Evolutionary conservation across 805 yeast genomes (phyloP), one percentile per base, ranked within the genome.

Genomic region (Pichia cephalocereana): DNA sequence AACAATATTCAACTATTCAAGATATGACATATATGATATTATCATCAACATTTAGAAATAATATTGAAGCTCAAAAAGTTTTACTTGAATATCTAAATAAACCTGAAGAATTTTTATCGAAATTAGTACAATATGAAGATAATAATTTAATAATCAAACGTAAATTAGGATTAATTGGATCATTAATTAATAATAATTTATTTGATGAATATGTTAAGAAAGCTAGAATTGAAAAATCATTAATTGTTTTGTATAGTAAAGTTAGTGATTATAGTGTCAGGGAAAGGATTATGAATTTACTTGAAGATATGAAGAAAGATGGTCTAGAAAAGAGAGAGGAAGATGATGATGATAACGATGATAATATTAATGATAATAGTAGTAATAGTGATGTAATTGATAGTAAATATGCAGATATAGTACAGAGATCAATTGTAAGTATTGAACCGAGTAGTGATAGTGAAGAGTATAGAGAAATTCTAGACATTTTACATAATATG

Each of bases 21-120:
- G 93, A 87, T 49, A 56, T 75, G 41, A 62, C 80, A 1, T 74
- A 79, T 14, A 70, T 88, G 51, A 69, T 83, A 30, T 68, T 89
- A 49, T 82, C 85, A 0, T 72, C 86, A 6, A 65, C 90, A 6
- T 63, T 88, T 41, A 72, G 96, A 56, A 88, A 88, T 61, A 89
- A 89, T 59, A 80, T 79, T 2, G 76, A 54, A 4, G 65, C 67
- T 0, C 60, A 58, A 41, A 40, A 48, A 8, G 44, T 41, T 4
- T 53, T 63, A 23, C 8, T 47, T 5, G 19, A 46, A 3, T 55
- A 58, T 41, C 44, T 62, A 23, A 41, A 48, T 9, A 49, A 58
- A 14, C 53, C 56, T 1, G 44, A 44, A 17, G 55, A 56, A 15
- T 55, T 58, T 38, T 34, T 60, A n/a, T 14, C 15, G 12, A 46